Base-by-base conservation (phyloP, 208 protist genomes). In the Histomonas meleagridis region DNA sequence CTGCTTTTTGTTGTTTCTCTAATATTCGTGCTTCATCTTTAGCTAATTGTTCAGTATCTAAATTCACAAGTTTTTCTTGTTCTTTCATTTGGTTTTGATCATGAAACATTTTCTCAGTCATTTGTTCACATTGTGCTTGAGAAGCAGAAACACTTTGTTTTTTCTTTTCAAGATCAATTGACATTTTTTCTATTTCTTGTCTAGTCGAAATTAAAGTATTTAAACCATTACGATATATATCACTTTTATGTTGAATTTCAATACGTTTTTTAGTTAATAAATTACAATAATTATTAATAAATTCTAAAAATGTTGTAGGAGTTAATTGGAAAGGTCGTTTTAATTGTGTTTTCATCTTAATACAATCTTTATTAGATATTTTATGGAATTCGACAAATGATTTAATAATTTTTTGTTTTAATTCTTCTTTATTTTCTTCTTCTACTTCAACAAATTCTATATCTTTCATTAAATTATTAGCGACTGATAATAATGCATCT, bases 311-410 rank as follows among this genome's bases (percentile, higher is more conserved):
- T 57, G 97, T 97, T 40, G 97, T 98, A n/a, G 98, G 98, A 32
- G 98, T 99, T 49, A 99, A 97, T 94, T 98, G 98, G 94, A 98
- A 98, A 93, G 97, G 94, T 32, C 97, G 94, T 91, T 96, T 95
- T 48, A 98, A 95, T 93, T 98, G 96, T 91, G 95, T 95, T 48
- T 94, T 92, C 97, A 99, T 98, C 92, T 95, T 95, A 60, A 92
- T 60, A n/a, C 96, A 97, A 51, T 70, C 92, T 51, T 94, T 92
- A 92, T 95, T 95, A n/a, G 97, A 98, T 12, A 95, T 96, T 79
- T 95, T 93, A 93, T 99, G 98, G 93, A 97, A 95, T 79, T 94
- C 94, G 28, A 98, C 97, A 92, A 98, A 98, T 55, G 97, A 93
- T 79, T 97, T 95, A 43, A 96, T 94, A 57, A 98, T 95, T 16